A percentile compares a stretch with the other conserved stretches of the same genome.
Evolutionary conservation across 1,284 basidiomycete genomes (phyloP).

Genomic region (Sporisorium graminicola): DNA sequence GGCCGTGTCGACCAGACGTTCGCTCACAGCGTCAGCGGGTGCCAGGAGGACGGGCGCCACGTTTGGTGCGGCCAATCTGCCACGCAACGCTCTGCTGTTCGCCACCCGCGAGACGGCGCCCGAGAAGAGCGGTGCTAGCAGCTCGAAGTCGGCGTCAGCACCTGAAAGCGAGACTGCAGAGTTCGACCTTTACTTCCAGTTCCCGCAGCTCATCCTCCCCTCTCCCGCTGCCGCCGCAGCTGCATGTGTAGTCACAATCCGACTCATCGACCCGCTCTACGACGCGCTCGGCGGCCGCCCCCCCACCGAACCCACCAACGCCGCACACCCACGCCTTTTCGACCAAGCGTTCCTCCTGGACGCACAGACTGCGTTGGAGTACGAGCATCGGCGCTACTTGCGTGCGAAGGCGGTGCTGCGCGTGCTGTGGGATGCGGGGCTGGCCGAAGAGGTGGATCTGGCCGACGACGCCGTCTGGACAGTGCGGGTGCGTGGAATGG

Average conservation of each 20-base stretch:
- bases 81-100: slow-evolving; percentile 12
- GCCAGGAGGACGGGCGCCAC: slow-evolving; percentile 16
- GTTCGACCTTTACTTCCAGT: slow-evolving; percentile 22
- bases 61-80: slow-evolving; percentile 14
- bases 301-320: not conserved
- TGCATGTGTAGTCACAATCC: slow-evolving; percentile 16
- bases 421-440: slow-evolving; percentile 13
- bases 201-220: slow-evolving; percentile 13
- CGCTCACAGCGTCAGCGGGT: not conserved
- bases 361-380: slow-evolving; percentile 18
- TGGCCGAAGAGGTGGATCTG: slow-evolving; percentile 18
- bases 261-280: slow-evolving; percentile 31
- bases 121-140: not conserved
- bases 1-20: not conserved
- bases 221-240: too few relatives aligned
- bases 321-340: slow-evolving; percentile 20
- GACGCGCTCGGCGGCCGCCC: slow-evolving; percentile 23
- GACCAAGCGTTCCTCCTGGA: slow-evolving; percentile 32
- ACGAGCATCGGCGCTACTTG: slow-evolving; percentile 35
- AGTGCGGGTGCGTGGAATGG: not conserved
- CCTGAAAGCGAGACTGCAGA: not conserved
- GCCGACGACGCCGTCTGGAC: slow-evolving; percentile 11
- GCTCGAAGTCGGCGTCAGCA: too few relatives aligned
- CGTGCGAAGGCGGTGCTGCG: slow-evolving; percentile 29
- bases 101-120: not conserved